A percentile compares a stretch with the other conserved stretches of the same genome.
Conservation (phyloP, 2,329 filamentous ascomycete genomes). For the Ceratocystis diversiconidia region DNA sequence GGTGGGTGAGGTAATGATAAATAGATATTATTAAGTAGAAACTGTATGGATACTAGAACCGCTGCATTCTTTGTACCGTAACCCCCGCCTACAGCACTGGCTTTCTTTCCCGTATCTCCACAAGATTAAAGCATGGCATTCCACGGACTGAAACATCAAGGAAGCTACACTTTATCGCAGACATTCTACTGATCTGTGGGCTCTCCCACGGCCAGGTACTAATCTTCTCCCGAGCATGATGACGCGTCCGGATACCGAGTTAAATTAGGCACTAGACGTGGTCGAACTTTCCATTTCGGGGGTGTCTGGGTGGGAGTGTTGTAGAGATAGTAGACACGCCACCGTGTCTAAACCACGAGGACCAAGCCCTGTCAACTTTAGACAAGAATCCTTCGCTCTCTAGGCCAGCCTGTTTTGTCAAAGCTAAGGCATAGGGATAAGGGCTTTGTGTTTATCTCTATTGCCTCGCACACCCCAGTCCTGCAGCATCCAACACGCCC, state of each 20-base stretch:
- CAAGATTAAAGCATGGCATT: background rate
- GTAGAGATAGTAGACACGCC: no score
- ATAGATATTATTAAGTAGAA: background rate
- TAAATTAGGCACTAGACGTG: background rate
- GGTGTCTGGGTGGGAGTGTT: no score
- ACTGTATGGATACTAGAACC: background rate
- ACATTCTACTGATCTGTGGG: background rate
- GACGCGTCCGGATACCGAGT: background rate
- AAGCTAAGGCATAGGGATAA: background rate
- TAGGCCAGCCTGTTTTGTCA: background rate
- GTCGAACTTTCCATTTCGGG: no score
- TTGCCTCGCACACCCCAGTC: no score
- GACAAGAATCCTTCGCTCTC: no score
- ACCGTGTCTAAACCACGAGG: no score
- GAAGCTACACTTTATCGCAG: background rate
- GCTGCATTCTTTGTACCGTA: background rate
- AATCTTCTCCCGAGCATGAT: background rate
- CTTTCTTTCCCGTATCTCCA: background rate
- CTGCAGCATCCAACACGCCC: no score
- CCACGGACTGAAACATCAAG: background rate
- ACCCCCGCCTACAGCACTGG: background rate
- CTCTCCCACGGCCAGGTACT: no score
- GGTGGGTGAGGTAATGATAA: background rate
- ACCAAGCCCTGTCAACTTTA: no score
- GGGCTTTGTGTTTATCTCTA: background rate